These are phyloP conservation scores for Backusella parvicylindrica DNA, from an alignment of 192 early-diverging fungal genomes.

Conservation along the genomic window DNA sequence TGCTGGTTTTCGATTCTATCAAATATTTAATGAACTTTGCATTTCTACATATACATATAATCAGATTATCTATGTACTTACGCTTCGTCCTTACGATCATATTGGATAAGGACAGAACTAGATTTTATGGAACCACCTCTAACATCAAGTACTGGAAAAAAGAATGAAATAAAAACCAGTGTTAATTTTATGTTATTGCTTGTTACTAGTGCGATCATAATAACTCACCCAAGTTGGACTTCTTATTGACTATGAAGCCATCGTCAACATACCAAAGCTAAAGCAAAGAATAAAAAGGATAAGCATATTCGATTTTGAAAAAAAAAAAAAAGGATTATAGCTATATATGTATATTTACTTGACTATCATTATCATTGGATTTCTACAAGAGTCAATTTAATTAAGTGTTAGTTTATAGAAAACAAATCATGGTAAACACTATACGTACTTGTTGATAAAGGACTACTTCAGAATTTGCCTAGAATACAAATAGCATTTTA, in stretches of 20 bases:
- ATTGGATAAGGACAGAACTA: not conserved
- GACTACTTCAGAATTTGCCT: not conserved
- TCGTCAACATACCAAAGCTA: not conserved
- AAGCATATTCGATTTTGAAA: not conserved
- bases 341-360: not conserved
- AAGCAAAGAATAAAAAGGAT: not conserved
- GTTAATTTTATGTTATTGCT: not conserved
- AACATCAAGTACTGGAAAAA: not conserved
- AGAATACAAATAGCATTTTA: not conserved
- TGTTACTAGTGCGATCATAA: not conserved
- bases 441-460: not conserved
- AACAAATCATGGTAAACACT: not conserved
- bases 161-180: not conserved
- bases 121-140: not conserved
- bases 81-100: slow-evolving; percentile 16
- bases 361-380: not conserved
- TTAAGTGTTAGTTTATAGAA: not conserved
- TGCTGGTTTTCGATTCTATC: slow-evolving; percentile 15
- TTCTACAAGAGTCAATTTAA: not conserved
- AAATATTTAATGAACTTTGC: not conserved
- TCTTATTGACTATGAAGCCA: slow-evolving; percentile 24
- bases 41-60: no score
- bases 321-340: no score
- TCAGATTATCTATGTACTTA: not conserved
- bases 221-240: slow-evolving; percentile 10